phyloP scores from a whole-genome alignment of 257 asterid species.

The Solanum phureja region DNA sequence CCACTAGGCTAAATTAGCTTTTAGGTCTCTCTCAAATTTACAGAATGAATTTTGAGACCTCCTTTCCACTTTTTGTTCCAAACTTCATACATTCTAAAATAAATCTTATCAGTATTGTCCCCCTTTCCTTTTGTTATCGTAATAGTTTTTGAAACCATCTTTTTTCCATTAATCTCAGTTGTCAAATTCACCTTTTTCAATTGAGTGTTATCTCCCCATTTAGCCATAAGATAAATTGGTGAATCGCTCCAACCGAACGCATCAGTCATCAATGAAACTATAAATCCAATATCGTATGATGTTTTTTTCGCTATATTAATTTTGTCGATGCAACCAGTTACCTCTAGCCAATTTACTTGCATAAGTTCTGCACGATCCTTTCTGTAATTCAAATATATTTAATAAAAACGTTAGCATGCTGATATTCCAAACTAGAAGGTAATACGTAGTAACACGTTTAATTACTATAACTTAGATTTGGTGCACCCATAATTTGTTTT shows the following conservation, averaged over 20 bases:
- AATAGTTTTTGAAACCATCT: background rate
- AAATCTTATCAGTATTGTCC: background rate
- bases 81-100: background rate
- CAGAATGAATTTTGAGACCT: background rate
- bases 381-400: background rate
- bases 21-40: background rate
- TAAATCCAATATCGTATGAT: constrained; percentile 11
- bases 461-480: too few relatives aligned
- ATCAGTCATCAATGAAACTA: constrained; percentile 17
- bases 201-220: constrained; percentile 10
- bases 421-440: too few relatives aligned
- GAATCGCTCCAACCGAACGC: constrained; percentile 15
- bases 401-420: background rate
- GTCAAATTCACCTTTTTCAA: background rate
- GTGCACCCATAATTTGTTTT: too few relatives aligned
- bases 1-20: background rate
- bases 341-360: constrained; percentile 22
- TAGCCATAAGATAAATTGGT: constrained; percentile 10
- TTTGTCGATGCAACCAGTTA: constrained; percentile 7
- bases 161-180: background rate
- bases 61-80: background rate
- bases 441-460: too few relatives aligned
- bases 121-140: background rate
- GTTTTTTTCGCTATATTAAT: background rate
- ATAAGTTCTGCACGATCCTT: background rate